Conservation (phyloP, 441 rosid genomes). For the Gossypium schwendimanii region DNA sequence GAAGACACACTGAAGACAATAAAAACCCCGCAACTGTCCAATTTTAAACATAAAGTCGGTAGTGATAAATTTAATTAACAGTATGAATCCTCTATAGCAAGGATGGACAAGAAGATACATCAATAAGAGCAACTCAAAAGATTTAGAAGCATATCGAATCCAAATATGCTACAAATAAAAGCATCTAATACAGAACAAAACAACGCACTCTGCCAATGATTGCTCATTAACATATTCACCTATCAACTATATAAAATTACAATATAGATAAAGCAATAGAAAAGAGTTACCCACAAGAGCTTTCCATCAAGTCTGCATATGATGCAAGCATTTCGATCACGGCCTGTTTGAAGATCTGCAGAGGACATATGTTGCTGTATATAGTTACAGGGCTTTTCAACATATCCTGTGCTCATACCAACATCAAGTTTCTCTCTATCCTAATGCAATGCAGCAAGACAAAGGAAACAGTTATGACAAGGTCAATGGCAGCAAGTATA, state of each 20-base stretch:
- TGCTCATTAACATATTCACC: background rate
- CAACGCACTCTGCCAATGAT: background rate
- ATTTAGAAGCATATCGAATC: background rate
- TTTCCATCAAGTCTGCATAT: conserved; percentile 46
- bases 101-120: background rate
- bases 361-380: background rate
- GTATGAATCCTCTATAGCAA: conserved; percentile 1
- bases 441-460: conserved; percentile 42
- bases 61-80: background rate
- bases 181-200: background rate
- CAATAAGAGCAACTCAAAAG: background rate
- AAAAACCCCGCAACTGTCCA: background rate
- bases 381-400: conserved; percentile 8
- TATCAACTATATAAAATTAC: background rate
- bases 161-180: background rate
- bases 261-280: conserved; percentile 7
- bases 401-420: background rate
- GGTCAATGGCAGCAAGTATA: background rate
- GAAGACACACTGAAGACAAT: background rate
- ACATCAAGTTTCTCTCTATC: conserved; percentile 7
- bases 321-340: conserved; percentile 25
- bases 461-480: conserved; percentile 14
- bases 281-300: conserved; percentile 44
- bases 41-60: background rate
- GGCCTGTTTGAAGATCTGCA: conserved; percentile 13